Conservation (phyloP, 2,329 filamentous ascomycete species). For the Lachnellula willkommii region DNA sequence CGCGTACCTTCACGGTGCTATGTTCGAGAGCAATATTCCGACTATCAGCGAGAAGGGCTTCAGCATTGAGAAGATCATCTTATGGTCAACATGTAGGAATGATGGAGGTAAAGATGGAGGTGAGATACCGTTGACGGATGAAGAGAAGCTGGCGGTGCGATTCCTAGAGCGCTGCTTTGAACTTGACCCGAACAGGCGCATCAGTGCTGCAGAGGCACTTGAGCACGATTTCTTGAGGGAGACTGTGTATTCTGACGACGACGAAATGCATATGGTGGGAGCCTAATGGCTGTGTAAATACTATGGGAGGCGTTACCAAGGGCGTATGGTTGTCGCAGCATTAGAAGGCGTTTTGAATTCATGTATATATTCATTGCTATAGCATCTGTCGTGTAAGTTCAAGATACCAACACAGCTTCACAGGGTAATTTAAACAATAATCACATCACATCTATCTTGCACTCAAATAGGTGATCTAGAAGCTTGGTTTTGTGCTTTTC, state of each 20-base stretch:
- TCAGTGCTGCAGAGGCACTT: slow-evolving; percentile 70
- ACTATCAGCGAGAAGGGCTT: slow-evolving; percentile 84
- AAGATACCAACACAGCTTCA: slow-evolving; percentile 17
- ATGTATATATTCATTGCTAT: slow-evolving; percentile 14
- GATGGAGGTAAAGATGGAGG: slow-evolving; percentile 48
- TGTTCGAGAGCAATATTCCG: slow-evolving; percentile 89
- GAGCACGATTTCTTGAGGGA: slow-evolving; percentile 62
- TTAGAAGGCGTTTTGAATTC: slow-evolving; percentile 10
- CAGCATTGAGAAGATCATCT: slow-evolving; percentile 83
- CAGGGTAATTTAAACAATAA: slow-evolving; percentile 7
- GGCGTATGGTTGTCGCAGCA: slow-evolving; percentile 6
- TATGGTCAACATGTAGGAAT: slow-evolving; percentile 85
- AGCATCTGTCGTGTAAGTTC: slow-evolving; percentile 4
- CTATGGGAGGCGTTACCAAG: slow-evolving; percentile 9
- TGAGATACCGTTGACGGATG: slow-evolving; percentile 49
- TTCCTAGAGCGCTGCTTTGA: slow-evolving; percentile 72
- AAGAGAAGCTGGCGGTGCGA: slow-evolving; percentile 67
- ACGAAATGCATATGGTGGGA: slow-evolving; percentile 44
- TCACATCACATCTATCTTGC: not conserved
- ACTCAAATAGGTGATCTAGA: not conserved
- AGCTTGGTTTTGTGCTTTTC: slow-evolving; percentile 14
- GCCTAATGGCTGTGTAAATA: not conserved
- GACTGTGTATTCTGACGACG: slow-evolving; percentile 46
- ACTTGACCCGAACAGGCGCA: slow-evolving; percentile 66
- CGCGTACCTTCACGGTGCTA: slow-evolving; percentile 78